Evolutionary conservation across 179 eudicot species (phyloP).

Genomic region (Sideroxylon spinosum): DNA sequence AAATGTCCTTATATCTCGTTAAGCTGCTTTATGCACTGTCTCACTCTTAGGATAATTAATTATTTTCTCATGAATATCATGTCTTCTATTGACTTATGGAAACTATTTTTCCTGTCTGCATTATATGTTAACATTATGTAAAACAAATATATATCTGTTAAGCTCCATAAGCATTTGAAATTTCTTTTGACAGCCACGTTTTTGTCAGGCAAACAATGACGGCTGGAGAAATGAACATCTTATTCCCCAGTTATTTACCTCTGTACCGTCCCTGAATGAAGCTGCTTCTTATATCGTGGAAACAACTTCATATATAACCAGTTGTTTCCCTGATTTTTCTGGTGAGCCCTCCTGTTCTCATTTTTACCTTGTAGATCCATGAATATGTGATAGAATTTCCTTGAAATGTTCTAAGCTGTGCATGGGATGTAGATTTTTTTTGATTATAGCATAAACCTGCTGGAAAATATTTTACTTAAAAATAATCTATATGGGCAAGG

Average conservation of each 20-base stretch:
- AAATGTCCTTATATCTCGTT: neutral
- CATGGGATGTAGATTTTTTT: too few relatives aligned
- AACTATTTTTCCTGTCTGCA: neutral
- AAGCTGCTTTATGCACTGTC: neutral
- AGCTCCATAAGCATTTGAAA: neutral
- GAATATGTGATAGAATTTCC: too few relatives aligned
- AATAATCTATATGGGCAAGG: too few relatives aligned
- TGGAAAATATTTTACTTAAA: too few relatives aligned
- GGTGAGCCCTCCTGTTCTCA: neutral
- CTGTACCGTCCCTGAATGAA: slow-evolving; percentile 71
- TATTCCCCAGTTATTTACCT: slow-evolving; percentile 54
- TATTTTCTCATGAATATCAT: neutral
- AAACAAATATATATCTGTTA: too few relatives aligned
- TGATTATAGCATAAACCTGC: too few relatives aligned
- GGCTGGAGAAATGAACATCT: slow-evolving; percentile 40
- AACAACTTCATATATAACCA: slow-evolving; percentile 65
- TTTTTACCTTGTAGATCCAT: too few relatives aligned
- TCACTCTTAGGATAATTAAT: neutral
- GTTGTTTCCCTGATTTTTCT: slow-evolving; percentile 57
- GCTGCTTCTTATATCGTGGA: slow-evolving; percentile 86
- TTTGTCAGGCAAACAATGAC: slow-evolving; percentile 48
- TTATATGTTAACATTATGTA: neutral
- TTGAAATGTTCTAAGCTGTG: too few relatives aligned
- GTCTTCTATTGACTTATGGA: neutral
- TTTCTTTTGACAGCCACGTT: neutral